These are phyloP conservation scores for Rheum nobile DNA, from an alignment of 148 eudicot species.

Conservation along the genomic window DNA sequence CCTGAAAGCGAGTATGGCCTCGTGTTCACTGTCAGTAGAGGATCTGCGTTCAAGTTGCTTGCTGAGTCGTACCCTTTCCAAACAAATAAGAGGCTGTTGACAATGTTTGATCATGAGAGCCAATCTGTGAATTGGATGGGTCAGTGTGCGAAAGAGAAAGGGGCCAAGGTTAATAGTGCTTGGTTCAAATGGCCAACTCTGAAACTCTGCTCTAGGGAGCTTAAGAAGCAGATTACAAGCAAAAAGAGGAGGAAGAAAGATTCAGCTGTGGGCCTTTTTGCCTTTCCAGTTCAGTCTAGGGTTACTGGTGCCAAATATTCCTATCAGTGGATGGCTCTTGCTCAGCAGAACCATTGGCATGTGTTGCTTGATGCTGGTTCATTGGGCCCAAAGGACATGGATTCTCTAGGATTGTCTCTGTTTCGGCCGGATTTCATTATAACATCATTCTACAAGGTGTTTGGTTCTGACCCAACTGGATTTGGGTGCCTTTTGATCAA, in stretches of 20 bases:
- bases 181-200: constrained; percentile 19
- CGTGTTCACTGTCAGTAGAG: constrained; percentile 19
- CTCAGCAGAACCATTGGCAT: constrained; percentile 19
- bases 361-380: constrained; percentile 21
- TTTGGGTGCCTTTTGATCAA: constrained; percentile 96
- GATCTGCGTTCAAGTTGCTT: constrained; percentile 19
- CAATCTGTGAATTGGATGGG: constrained; percentile 22
- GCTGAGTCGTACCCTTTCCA: constrained; percentile 20
- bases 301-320: constrained; percentile 20
- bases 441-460: constrained; percentile 18
- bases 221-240: constrained; percentile 15
- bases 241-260: constrained; percentile 18
- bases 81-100: constrained; percentile 15
- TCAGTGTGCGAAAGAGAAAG: constrained; percentile 17
- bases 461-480: constrained; percentile 75
- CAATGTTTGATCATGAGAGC: constrained; percentile 22
- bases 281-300: constrained; percentile 17
- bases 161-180: constrained; percentile 16
- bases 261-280: constrained; percentile 14
- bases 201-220: constrained; percentile 15
- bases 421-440: constrained; percentile 19
- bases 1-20: constrained; percentile 17
- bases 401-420: constrained; percentile 16
- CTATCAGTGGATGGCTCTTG: constrained; percentile 20
- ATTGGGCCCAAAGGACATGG: constrained; percentile 23